Conservation (phyloP, 2,329 filamentous ascomycete genomes). For the Seiridium unicorne region DNA sequence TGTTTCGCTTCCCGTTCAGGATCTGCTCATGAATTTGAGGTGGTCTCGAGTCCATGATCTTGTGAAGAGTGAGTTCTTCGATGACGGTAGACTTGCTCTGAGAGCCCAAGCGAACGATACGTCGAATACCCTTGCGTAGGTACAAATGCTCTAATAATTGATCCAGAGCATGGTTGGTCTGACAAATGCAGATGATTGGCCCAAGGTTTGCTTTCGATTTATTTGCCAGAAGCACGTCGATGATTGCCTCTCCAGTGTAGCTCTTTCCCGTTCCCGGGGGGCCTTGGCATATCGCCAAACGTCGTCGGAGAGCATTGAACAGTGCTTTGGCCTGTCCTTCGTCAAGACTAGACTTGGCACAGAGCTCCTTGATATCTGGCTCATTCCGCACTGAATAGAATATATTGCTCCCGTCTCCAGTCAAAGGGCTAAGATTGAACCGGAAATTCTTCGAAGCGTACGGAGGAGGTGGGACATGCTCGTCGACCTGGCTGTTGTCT, state of each 20-base stretch:
- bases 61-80: constrained; percentile 44
- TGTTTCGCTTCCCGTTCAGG: constrained; percentile 13
- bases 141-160: constrained; percentile 59
- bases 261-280: constrained; percentile 71
- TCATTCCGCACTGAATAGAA: constrained; percentile 16
- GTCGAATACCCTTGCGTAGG: constrained; percentile 39
- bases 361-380: constrained; percentile 20
- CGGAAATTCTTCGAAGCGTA: neutral
- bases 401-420: constrained; percentile 11
- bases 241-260: constrained; percentile 57
- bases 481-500: neutral
- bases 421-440: neutral
- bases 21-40: neutral
- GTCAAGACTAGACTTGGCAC: constrained; percentile 47
- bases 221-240: constrained; percentile 50
- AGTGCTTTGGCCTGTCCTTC: constrained; percentile 47
- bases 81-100: constrained; percentile 54
- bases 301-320: constrained; percentile 48
- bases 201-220: constrained; percentile 37
- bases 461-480: neutral
- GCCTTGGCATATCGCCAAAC: constrained; percentile 63
- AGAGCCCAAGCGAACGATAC: constrained; percentile 61
- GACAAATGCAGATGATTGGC: constrained; percentile 51
- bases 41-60: constrained; percentile 7
- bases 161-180: constrained; percentile 50